Evolutionary conservation across 31 red algal species (phyloP).

Genomic region (Bonnemaisonia californica): DNA sequence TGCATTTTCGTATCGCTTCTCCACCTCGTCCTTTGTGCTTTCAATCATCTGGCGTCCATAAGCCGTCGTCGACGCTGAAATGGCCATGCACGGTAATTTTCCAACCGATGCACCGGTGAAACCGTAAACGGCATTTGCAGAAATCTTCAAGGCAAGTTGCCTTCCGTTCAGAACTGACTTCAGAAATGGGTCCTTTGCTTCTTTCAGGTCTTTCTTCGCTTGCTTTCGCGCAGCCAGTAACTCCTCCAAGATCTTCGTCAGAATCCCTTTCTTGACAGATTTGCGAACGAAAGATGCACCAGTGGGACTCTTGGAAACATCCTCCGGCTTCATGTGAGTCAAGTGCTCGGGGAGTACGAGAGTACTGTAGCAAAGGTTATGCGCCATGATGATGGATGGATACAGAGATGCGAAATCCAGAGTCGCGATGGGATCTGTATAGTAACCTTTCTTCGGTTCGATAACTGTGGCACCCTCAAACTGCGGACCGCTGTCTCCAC

Average conservation of each 20-base stretch:
- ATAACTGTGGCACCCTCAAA: conserved; percentile 99
- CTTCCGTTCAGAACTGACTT: conserved; percentile 93
- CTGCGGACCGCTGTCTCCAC: conserved; percentile 68
- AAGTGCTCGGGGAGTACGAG: conserved; percentile 71
- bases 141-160: conserved; percentile 98
- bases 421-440: conserved; percentile 95
- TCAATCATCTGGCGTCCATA: conserved; percentile 99
- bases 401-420: conserved; percentile 99
- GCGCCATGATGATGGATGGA: conserved; percentile 99
- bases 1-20: conserved; percentile 80
- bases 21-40: conserved; percentile 79
- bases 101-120: conserved; percentile 97
- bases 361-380: conserved; percentile 99
- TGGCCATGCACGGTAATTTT: conserved; percentile 98
- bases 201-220: conserved; percentile 93
- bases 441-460: conserved; percentile 90
- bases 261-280: conserved; percentile 87
- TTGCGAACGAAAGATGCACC: conserved; percentile 91
- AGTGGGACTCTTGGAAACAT: conserved; percentile 67
- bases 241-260: conserved; percentile 96
- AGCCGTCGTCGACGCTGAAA: conserved; percentile 93
- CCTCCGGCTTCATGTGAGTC: conserved; percentile 56
- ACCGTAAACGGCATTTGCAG: conserved; percentile 99
- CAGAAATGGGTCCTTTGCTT: conserved; percentile 85
- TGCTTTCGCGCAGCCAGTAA: conserved; percentile 90